Conservation (phyloP, 1,284 basidiomycete genomes). For the Boletus subluridellus region DNA sequence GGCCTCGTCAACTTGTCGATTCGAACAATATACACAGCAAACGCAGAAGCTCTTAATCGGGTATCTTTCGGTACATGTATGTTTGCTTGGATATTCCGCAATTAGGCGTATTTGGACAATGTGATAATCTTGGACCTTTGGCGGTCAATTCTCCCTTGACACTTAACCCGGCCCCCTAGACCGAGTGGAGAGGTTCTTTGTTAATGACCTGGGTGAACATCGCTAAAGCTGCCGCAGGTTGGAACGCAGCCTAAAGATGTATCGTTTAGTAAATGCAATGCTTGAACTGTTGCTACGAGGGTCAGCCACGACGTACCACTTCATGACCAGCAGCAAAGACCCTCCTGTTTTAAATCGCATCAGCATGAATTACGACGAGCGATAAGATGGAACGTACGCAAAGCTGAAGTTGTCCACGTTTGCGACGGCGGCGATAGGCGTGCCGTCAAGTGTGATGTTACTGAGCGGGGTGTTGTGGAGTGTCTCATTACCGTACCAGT, state of each 20-base stretch:
- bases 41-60: constrained; percentile 57
- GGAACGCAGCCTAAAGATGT: constrained; percentile 49
- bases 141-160: neutral
- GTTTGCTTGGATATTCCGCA: constrained; percentile 53
- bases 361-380: neutral
- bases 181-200: constrained; percentile 53
- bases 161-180: constrained; percentile 24
- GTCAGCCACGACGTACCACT: constrained; percentile 43
- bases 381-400: constrained; percentile 41
- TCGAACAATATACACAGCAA: constrained; percentile 75
- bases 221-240: constrained; percentile 52
- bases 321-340: constrained; percentile 56
- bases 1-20: constrained; percentile 82
- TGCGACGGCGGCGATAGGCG: constrained; percentile 52
- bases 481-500: too few relatives aligned
- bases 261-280: constrained; percentile 2
- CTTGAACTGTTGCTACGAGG: neutral
- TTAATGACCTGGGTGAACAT: constrained; percentile 56
- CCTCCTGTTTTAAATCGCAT: constrained; percentile 35
- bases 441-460: constrained; percentile 28
- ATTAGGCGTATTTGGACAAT: constrained; percentile 24
- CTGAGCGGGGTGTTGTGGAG: too few relatives aligned
- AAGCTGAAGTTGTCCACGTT: constrained; percentile 64
- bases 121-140: neutral
- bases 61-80: constrained; percentile 63